Base-by-base conservation (phyloP, 2,329 filamentous ascomycete genomes). In the Rhynchosporium secalis region DNA sequence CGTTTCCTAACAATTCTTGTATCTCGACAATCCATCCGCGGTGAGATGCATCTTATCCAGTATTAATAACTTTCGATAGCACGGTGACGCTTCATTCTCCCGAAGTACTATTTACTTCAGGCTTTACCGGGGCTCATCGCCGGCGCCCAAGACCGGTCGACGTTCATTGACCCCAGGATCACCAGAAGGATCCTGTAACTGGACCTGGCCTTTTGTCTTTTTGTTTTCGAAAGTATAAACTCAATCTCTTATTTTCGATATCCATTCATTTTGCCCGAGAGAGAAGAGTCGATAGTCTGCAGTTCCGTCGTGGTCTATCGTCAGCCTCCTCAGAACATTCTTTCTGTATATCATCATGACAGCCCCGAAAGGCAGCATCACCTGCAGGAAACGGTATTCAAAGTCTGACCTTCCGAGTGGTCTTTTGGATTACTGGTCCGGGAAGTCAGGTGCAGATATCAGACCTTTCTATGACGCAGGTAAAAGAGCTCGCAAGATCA, bases 211-310 rank as follows among this genome's bases (percentile, higher is more conserved):
- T 20, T 15, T 28, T 62, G 51, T 58, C 58, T 59, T 40, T 63
- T 36, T 62, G 10, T 33, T 48, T 57, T 45, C 40, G 49, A 47
- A 15, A 48, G 41, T 52, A 36, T 31, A 9, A 49, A 15, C 58
- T 41, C 45, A n/a, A 20, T n/a, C 40, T 31, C 52, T 61, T 61
- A 59, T 31, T 60, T 61, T 61, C 47, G 46, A 62, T 59, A 20
- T 60, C 49, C 54, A 56, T 65, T 68, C 61, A 4, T 69, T 68
- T 62, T 10, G 20, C 20, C 46, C 56, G 65, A 69, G 68, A 66
- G 67, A 70, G 68, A 69, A 68, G 65, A 68, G 65, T 61, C 45
- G 63, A 65, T 69, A 72, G 65, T 62, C 65, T 60, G 58, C 66
- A 62, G 33, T 65, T 69, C 66, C 29, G 64, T 69, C 57, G 67